Evolutionary conservation across 2,329 filamentous ascomycete species (phyloP).

Genomic region (Coniella vitis): DNA sequence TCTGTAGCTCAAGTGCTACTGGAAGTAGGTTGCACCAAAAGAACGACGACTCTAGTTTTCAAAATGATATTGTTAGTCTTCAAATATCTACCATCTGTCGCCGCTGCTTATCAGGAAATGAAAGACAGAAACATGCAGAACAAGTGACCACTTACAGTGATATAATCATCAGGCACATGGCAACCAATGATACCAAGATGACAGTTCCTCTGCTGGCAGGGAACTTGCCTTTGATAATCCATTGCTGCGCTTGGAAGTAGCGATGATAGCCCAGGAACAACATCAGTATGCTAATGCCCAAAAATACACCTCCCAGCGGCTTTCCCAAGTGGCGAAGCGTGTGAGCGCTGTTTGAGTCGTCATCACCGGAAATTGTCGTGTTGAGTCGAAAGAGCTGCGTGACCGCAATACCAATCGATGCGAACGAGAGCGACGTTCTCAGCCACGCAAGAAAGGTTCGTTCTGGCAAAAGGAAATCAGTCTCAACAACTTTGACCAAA

Average conservation of each 20-base stretch:
- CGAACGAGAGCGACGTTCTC: slow-evolving; percentile 73
- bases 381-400: slow-evolving; percentile 83
- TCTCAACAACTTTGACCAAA: background rate
- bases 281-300: slow-evolving; percentile 68
- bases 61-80: background rate
- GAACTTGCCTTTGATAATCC: slow-evolving; percentile 69
- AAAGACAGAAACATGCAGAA: background rate
- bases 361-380: slow-evolving; percentile 46
- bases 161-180: slow-evolving; percentile 54
- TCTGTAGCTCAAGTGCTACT: background rate
- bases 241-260: slow-evolving; percentile 72
- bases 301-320: slow-evolving; percentile 69
- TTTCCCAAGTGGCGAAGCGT: slow-evolving; percentile 60
- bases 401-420: slow-evolving; percentile 74
- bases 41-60: slow-evolving; percentile 3
- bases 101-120: background rate
- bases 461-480: slow-evolving; percentile 41
- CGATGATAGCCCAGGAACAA: slow-evolving; percentile 71
- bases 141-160: slow-evolving; percentile 32
- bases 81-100: background rate
- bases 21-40: slow-evolving; percentile 3
- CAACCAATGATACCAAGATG: slow-evolving; percentile 59
- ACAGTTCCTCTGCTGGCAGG: slow-evolving; percentile 50
- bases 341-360: slow-evolving; percentile 23
- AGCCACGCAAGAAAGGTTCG: slow-evolving; percentile 83